Conservation (phyloP, 306 rosid species). For the Lotus japonicus region DNA sequence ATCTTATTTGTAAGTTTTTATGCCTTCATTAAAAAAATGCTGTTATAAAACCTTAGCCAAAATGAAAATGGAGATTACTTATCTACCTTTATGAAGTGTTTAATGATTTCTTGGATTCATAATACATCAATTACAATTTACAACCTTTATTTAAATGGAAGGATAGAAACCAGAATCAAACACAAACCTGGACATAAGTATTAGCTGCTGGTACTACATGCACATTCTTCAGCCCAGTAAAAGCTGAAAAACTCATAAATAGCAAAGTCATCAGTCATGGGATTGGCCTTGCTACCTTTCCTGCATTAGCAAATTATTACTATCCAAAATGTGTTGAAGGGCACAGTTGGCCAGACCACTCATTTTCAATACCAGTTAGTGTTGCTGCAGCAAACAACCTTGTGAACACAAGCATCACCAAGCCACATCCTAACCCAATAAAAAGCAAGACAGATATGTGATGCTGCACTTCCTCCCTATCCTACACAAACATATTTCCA, state of each 20-base stretch:
- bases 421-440: conserved; percentile 74
- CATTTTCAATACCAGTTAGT: conserved; percentile 53
- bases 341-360: background rate
- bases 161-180: background rate
- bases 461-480: conserved; percentile 73
- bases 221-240: conserved; percentile 63
- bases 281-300: conserved; percentile 18
- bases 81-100: background rate
- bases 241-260: conserved; percentile 49
- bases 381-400: conserved; percentile 58
- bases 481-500: conserved; percentile 44
- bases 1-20: background rate
- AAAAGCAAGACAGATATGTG: conserved; percentile 55
- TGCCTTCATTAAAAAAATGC: background rate
- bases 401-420: conserved; percentile 64
- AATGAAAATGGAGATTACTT: background rate
- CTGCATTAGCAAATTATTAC: conserved; percentile 12
- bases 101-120: background rate
- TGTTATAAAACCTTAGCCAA: background rate
- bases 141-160: background rate
- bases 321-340: conserved; percentile 1
- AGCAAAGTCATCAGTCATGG: conserved; percentile 33
- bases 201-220: conserved; percentile 76
- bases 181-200: conserved; percentile 73
- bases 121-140: background rate